These are phyloP conservation scores for Zygnema cylindricum DNA, from an alignment of 139 green algal species.

Conservation along the genomic window DNA sequence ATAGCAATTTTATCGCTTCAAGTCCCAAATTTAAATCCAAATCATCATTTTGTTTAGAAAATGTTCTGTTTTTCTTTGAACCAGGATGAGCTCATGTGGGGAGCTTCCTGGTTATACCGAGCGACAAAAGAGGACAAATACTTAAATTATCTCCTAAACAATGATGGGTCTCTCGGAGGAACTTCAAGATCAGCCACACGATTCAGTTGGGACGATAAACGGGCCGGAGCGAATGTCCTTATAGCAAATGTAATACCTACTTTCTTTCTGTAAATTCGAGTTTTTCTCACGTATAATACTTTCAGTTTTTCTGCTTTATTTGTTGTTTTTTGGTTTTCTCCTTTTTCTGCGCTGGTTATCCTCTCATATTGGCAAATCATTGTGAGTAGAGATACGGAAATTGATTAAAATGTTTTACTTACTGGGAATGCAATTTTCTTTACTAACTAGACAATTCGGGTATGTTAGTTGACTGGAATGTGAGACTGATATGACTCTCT, in stretches of 20 bases:
- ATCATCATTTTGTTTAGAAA: background rate
- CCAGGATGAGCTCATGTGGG: conserved; percentile 54
- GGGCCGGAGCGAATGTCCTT: conserved; percentile 44
- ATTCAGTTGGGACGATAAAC: conserved; percentile 57
- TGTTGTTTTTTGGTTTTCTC: background rate
- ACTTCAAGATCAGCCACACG: background rate
- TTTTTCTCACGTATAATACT: background rate
- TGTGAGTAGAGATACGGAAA: too few species aligned
- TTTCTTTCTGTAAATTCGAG: background rate
- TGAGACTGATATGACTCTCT: background rate
- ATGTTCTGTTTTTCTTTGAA: background rate
- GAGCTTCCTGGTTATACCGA: conserved; percentile 34
- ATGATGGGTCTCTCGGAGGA: background rate
- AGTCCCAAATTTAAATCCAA: background rate
- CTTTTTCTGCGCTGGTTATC: conserved; percentile 3
- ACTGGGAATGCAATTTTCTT: background rate
- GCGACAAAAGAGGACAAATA: conserved; percentile 36
- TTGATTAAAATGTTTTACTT: too few species aligned
- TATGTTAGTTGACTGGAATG: background rate
- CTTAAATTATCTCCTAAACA: conserved; percentile 25
- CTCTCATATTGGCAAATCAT: too few species aligned
- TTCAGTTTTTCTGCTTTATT: background rate
- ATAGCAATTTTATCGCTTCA: background rate
- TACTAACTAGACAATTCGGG: background rate
- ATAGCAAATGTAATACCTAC: background rate